Evolutionary conservation across 1,139 yeast species (phyloP).

Genomic region (Pichia sp.): DNA sequence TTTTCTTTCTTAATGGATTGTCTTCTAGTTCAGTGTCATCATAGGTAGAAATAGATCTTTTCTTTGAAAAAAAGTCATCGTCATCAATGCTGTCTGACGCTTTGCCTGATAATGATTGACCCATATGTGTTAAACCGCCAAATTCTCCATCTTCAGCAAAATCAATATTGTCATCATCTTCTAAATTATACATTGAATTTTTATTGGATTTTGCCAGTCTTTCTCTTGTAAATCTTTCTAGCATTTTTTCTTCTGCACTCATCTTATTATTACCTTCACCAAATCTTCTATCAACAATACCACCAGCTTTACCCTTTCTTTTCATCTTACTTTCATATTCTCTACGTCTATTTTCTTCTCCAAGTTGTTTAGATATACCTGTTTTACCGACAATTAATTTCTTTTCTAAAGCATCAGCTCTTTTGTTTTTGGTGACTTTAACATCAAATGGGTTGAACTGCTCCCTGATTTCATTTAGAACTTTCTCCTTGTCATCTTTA

Average conservation of each 20-base stretch:
- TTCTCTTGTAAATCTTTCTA: conserved; percentile 89
- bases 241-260: conserved; percentile 87
- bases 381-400: conserved; percentile 63
- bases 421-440: conserved; percentile 62
- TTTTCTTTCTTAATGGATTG: conserved; percentile 54
- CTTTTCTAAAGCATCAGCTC: conserved; percentile 52
- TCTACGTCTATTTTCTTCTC: conserved; percentile 64
- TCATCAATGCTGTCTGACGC: conserved; percentile 33
- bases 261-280: conserved; percentile 75
- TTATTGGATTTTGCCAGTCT: conserved; percentile 54
- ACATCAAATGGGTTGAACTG: conserved; percentile 89
- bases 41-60: conserved; percentile 20
- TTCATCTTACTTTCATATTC: conserved; percentile 62
- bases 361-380: conserved; percentile 66
- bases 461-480: conserved; percentile 58
- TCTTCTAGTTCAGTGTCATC: conserved; percentile 35
- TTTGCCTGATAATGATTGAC: conserved; percentile 41
- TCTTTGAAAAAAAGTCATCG: conserved; percentile 29
- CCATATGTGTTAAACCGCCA: conserved; percentile 69
- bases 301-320: conserved; percentile 67
- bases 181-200: conserved; percentile 60
- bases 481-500: conserved; percentile 55
- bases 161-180: conserved; percentile 57
- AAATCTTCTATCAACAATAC: conserved; percentile 77
- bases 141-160: conserved; percentile 29